Percentiles rank a stretch among this genome's conserved stretches.
These are phyloP conservation scores for Septoria linicola DNA, from an alignment of 2,329 filamentous ascomycete genomes.

Conservation along the genomic window DNA sequence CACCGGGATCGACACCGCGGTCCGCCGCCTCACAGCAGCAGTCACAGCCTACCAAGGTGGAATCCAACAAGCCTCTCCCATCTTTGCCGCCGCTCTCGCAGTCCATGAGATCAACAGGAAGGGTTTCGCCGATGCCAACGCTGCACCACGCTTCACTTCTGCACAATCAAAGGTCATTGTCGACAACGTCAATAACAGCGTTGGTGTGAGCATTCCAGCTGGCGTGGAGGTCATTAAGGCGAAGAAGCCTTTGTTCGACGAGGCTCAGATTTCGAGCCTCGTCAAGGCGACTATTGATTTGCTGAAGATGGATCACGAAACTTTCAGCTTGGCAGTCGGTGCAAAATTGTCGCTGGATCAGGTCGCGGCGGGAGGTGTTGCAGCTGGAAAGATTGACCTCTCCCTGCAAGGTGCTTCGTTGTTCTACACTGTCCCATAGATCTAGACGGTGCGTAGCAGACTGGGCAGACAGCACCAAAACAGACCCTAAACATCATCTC, in stretches of 20 bases:
- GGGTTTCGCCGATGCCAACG: slow-evolving; percentile 28
- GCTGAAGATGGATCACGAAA: slow-evolving; percentile 31
- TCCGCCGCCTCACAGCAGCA: slow-evolving; percentile 25
- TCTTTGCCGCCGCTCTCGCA: slow-evolving; percentile 26
- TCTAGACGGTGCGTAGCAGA: not conserved
- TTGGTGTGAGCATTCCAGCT: slow-evolving; percentile 29
- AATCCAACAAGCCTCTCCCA: slow-evolving; percentile 22
- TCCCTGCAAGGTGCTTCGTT: slow-evolving; percentile 21
- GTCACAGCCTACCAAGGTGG: slow-evolving; percentile 30
- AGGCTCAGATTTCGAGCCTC: slow-evolving; percentile 26
- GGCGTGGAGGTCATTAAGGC: slow-evolving; percentile 23
- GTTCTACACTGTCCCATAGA: slow-evolving; percentile 18
- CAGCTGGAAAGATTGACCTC: slow-evolving; percentile 28
- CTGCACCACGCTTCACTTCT: slow-evolving; percentile 22
- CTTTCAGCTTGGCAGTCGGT: slow-evolving; percentile 27
- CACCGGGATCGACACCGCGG: slow-evolving; percentile 29
- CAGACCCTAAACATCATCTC: too few species aligned
- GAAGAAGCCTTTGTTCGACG: slow-evolving; percentile 32
- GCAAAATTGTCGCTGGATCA: slow-evolving; percentile 28
- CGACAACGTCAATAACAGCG: slow-evolving; percentile 28
- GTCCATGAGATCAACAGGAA: slow-evolving; percentile 31
- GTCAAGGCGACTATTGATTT: slow-evolving; percentile 29
- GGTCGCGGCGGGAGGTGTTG: slow-evolving; percentile 16
- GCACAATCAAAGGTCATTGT: slow-evolving; percentile 30
- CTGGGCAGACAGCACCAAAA: too few species aligned